These are phyloP conservation scores for Pythium vanterpoolii DNA, from an alignment of 352 stramenopile species.

Conservation along the genomic window DNA sequence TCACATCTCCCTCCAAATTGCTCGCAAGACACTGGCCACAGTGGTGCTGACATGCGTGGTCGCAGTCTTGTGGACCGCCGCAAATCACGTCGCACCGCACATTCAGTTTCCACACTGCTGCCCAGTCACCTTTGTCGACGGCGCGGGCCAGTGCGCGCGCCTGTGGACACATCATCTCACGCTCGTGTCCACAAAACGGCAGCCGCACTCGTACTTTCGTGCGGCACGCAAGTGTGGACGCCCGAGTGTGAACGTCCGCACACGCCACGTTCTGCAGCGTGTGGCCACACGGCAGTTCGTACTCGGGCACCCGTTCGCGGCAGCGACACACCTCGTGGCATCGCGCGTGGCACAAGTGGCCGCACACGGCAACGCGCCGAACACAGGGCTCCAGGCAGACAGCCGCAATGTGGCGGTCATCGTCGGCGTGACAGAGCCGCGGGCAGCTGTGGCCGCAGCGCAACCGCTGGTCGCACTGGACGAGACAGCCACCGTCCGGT, in stretches of 20 bases:
- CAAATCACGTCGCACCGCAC: constrained; percentile 27
- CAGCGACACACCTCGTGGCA: constrained; percentile 68
- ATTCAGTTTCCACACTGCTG: constrained; percentile 5
- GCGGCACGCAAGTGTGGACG: constrained; percentile 26
- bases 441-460: constrained; percentile 46
- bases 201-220: constrained; percentile 27
- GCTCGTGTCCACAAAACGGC: constrained; percentile 30
- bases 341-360: constrained; percentile 50
- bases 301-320: constrained; percentile 31
- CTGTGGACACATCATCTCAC: not conserved
- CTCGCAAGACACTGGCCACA: constrained; percentile 35
- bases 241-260: constrained; percentile 9
- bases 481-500: constrained; percentile 73
- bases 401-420: constrained; percentile 36
- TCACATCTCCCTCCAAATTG: constrained; percentile 25
- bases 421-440: constrained; percentile 59
- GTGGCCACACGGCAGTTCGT: constrained; percentile 57
- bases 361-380: constrained; percentile 36
- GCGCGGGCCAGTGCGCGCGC: not conserved
- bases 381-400: constrained; percentile 60
- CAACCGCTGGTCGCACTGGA: constrained; percentile 48
- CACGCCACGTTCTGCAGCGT: not conserved
- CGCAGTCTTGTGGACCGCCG: constrained; percentile 24
- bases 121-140: constrained; percentile 19
- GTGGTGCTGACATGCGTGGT: constrained; percentile 34